Conservation (phyloP, 441 rosid species). For the Isatis lusitanica region DNA sequence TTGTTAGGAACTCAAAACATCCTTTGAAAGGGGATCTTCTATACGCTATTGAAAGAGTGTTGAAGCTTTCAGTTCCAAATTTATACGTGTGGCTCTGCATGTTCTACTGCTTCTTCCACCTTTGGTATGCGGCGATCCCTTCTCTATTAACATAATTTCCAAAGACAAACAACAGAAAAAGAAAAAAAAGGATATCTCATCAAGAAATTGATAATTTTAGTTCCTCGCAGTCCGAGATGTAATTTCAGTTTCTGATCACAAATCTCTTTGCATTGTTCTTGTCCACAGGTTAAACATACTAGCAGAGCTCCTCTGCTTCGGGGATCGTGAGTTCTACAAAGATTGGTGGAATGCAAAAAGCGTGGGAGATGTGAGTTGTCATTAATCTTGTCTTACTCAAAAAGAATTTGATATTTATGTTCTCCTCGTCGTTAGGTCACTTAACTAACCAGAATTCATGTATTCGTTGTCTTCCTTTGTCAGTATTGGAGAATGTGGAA, state of each 20-base stretch:
- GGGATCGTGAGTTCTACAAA: slow-evolving; percentile 98
- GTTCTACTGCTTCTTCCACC: slow-evolving; percentile 99
- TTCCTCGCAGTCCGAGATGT: slow-evolving; percentile 1
- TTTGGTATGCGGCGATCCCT: slow-evolving; percentile 59
- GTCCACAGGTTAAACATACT: slow-evolving; percentile 83
- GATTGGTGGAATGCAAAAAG: slow-evolving; percentile 99
- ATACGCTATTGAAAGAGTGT: slow-evolving; percentile 86
- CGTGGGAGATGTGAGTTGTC: slow-evolving; percentile 79
- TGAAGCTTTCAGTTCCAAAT: slow-evolving; percentile 97
- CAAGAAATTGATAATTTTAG: neutral
- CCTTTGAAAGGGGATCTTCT: slow-evolving; percentile 89
- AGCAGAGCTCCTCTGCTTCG: slow-evolving; percentile 92
- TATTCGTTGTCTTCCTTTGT: slow-evolving; percentile 34
- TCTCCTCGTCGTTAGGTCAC: slow-evolving; percentile 13
- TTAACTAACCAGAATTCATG: slow-evolving; percentile 23
- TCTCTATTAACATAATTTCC: slow-evolving; percentile 8
- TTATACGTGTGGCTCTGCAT: slow-evolving; percentile 99
- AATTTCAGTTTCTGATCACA: slow-evolving; percentile 6
- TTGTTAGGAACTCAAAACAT: slow-evolving; percentile 91
- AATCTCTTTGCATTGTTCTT: neutral
- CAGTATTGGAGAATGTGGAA: slow-evolving; percentile 99
- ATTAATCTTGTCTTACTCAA: slow-evolving; percentile 14
- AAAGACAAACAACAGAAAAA: neutral
- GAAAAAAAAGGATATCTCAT: neutral
- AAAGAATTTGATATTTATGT: neutral